Base-by-base conservation (phyloP, 257 asterid species). In the Fraxinus excelsior region DNA sequence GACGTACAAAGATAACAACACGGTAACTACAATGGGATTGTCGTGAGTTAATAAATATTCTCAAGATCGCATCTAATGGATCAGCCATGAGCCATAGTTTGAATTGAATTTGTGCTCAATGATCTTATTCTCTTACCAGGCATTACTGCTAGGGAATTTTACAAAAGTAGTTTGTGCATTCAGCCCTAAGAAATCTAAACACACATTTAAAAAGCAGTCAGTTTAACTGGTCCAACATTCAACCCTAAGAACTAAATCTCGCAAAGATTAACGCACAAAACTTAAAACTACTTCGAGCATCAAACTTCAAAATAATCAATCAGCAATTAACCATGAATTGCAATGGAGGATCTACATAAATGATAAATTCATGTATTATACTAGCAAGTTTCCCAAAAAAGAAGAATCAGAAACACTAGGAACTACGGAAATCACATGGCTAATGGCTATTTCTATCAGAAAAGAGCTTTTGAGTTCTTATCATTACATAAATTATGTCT, bases 391-490 rank as follows among this genome's bases (percentile, higher is more conserved):
- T 21, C 35, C 44, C 49, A 68, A 68, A 34, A 19, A 13, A 1
- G 12, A 31, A 2, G 72, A 68, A 68, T 13, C 23, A 21, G 72
- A 70, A 58, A 9, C 23, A 53, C 49, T 28, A 64, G 18, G 56
- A 82, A 58, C 2, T 26, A 72, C 49, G 16, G 53, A 21, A 83
- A 60, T 38, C 29, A 42, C 68, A 78, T 44, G 73, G 73, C 35
- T 66, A 60, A 49, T 21, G 65, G 28, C 21, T 56, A 56, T 18
- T 56, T 56, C 65, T 18, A 19, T n/a, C 64, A 6, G 25, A 19
- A 53, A 18, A 8, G 23, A n/a, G 40, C 32, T n/a, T 38, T 76
- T 38, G 5, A 0, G 3, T 5, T 38, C 13, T 7, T 21, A 38
- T 40, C 32, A 16, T 10, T 67, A 67, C 62, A 60, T 10, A 74